Percentiles rank a stretch among this genome's conserved stretches.
Conservation (phyloP, 345 rosid genomes). For the Brassica juncea region DNA sequence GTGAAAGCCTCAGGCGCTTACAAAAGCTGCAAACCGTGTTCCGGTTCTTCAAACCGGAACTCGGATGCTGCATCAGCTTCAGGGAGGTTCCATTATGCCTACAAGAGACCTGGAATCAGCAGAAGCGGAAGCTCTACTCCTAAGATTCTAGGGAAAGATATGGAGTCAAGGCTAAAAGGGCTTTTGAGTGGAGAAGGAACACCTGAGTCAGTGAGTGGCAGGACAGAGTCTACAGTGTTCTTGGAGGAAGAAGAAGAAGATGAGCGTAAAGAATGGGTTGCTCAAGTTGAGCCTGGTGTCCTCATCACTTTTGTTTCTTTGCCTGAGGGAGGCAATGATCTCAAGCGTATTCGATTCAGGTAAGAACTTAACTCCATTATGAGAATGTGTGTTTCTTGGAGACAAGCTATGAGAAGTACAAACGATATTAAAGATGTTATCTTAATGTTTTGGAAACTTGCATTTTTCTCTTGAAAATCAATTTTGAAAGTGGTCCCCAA, state of each 20-base stretch:
- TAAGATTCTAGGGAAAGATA: conserved; percentile 68
- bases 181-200: conserved; percentile 92
- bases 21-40: conserved; percentile 85
- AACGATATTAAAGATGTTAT: conserved; percentile 21
- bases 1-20: conserved; percentile 92
- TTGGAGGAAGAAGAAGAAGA: conserved; percentile 88
- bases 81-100: conserved; percentile 66
- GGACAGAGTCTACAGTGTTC: conserved; percentile 74
- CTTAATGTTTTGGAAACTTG: conserved; percentile 23
- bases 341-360: conserved; percentile 95
- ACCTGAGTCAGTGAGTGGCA: conserved; percentile 79
- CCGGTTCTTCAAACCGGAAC: conserved; percentile 63
- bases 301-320: conserved; percentile 89
- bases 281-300: conserved; percentile 98
- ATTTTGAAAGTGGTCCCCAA: conserved; percentile 38
- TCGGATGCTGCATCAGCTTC: conserved; percentile 70
- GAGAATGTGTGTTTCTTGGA: conserved; percentile 27
- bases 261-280: conserved; percentile 98
- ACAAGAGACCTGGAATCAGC: conserved; percentile 51
- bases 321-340: conserved; percentile 92
- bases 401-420: conserved; percentile 27
- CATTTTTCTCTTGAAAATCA: conserved; percentile 28
- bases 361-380: conserved; percentile 25
- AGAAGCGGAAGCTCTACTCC: conserved; percentile 74
- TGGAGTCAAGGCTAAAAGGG: conserved; percentile 79